Percentiles rank a stretch among this genome's conserved stretches.
These are phyloP conservation scores for Scheffersomyces ergatensis DNA, from an alignment of 805 yeast genomes.

Conservation along the genomic window DNA sequence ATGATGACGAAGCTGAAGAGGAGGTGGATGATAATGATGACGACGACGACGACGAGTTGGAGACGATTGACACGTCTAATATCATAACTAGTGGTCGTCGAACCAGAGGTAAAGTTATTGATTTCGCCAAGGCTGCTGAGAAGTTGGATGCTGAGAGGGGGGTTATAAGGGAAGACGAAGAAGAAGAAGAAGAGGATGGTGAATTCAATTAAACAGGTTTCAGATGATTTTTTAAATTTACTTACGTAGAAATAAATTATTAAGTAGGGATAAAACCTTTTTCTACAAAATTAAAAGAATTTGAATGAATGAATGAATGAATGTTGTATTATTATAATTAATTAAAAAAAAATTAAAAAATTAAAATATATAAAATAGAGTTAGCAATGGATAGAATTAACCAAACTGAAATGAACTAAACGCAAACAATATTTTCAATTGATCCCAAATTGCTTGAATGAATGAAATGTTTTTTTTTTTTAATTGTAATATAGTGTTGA, in stretches of 20 bases:
- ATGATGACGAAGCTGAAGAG: conserved; percentile 44
- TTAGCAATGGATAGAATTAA: no score
- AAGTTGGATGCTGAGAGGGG: conserved; percentile 55
- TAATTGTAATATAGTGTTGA: no score
- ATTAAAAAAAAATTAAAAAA: no score
- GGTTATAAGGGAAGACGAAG: conserved; percentile 39
- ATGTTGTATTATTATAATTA: no score
- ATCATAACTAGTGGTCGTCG: conserved; percentile 84
- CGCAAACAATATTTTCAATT: no score
- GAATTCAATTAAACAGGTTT: conserved; percentile 9
- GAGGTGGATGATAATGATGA: conserved; percentile 60
- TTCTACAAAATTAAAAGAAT: not conserved
- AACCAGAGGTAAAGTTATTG: conserved; percentile 87
- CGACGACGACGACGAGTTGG: conserved; percentile 73
- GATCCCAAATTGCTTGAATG: no score
- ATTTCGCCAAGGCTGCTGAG: conserved; percentile 77
- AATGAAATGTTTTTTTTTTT: no score
- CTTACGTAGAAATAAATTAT: not conserved
- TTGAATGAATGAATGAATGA: not conserved
- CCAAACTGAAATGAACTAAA: no score
- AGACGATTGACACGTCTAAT: conserved; percentile 78
- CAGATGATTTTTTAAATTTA: not conserved
- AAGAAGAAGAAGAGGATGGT: conserved; percentile 45
- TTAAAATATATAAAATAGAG: no score
- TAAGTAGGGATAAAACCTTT: not conserved